Conservation (phyloP, 805 yeast genomes). For the Lachancea kluyveri region DNA sequence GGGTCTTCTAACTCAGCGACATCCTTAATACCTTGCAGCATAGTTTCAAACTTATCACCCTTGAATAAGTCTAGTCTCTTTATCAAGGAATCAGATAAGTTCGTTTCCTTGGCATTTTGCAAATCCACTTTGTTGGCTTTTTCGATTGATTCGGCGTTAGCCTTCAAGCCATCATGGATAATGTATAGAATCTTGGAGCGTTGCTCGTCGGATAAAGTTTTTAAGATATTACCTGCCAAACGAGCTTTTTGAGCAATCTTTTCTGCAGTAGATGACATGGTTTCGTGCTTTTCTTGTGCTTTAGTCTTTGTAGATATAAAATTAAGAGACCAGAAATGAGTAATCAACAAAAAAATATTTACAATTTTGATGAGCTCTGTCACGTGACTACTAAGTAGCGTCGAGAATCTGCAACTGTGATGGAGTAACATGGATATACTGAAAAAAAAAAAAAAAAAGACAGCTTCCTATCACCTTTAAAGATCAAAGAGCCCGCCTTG, state of each 20-base stretch:
- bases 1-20: constrained; percentile 90
- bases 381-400: too few species aligned
- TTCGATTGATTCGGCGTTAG: constrained; percentile 54
- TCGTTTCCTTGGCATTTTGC: constrained; percentile 55
- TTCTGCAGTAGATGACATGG: constrained; percentile 42
- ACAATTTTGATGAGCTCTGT: too few species aligned
- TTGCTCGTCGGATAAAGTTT: constrained; percentile 66
- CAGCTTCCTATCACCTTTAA: too few species aligned
- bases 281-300: neutral
- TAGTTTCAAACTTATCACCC: constrained; percentile 81
- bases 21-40: constrained; percentile 92
- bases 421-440: too few species aligned
- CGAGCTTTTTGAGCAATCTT: constrained; percentile 76
- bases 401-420: too few species aligned
- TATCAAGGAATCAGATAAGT: constrained; percentile 63
- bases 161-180: constrained; percentile 63
- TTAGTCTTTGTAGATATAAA: too few species aligned
- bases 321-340: too few species aligned
- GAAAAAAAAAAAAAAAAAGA: too few species aligned
- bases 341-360: too few species aligned
- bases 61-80: constrained; percentile 79
- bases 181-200: constrained; percentile 67
- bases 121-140: constrained; percentile 73
- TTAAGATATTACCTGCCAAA: constrained; percentile 74
- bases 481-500: too few species aligned